phyloP scores from a whole-genome alignment of 2,329 filamentous ascomycete genomes.

The Cladobotryum protrusum region DNA sequence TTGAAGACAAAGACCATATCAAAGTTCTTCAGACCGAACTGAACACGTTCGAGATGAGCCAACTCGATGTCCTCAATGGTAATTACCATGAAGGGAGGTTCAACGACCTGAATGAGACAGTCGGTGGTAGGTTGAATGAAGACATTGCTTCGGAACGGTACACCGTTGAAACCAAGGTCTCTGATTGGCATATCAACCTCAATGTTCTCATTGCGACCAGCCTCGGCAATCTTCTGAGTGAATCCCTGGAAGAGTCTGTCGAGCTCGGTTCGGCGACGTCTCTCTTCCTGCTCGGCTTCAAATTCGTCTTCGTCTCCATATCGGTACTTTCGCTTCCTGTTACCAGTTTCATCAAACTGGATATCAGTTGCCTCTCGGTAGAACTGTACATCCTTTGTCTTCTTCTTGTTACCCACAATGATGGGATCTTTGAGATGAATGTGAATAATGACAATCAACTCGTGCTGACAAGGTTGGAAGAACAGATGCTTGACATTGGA shows the following conservation, averaged over 20 bases:
- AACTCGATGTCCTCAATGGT: constrained; percentile 95
- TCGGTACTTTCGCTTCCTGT: constrained; percentile 93
- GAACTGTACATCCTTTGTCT: constrained; percentile 98
- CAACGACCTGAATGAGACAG: constrained; percentile 92
- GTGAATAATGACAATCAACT: constrained; percentile 96
- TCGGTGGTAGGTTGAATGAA: constrained; percentile 95
- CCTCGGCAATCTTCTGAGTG: constrained; percentile 94
- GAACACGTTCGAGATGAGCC: constrained; percentile 89
- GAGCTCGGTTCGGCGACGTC: constrained; percentile 80
- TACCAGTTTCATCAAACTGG: constrained; percentile 97
- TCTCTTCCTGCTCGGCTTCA: constrained; percentile 95
- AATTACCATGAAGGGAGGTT: constrained; percentile 93
- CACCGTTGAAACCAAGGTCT: constrained; percentile 93
- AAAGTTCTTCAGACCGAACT: constrained; percentile 98
- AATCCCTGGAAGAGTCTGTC: constrained; percentile 96
- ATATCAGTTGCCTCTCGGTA: constrained; percentile 97
- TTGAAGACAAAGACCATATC: constrained; percentile 98
- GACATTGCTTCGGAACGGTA: constrained; percentile 92
- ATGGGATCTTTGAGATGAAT: constrained; percentile 97
- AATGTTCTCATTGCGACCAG: constrained; percentile 81
- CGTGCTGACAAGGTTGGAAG: constrained; percentile 95
- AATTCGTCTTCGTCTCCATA: constrained; percentile 99
- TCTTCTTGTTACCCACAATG: constrained; percentile 94
- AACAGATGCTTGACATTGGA: constrained; percentile 98
- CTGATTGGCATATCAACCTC: constrained; percentile 96